Base-by-base conservation (phyloP, 2,329 filamentous ascomycete genomes). In the Eutypa lata region DNA sequence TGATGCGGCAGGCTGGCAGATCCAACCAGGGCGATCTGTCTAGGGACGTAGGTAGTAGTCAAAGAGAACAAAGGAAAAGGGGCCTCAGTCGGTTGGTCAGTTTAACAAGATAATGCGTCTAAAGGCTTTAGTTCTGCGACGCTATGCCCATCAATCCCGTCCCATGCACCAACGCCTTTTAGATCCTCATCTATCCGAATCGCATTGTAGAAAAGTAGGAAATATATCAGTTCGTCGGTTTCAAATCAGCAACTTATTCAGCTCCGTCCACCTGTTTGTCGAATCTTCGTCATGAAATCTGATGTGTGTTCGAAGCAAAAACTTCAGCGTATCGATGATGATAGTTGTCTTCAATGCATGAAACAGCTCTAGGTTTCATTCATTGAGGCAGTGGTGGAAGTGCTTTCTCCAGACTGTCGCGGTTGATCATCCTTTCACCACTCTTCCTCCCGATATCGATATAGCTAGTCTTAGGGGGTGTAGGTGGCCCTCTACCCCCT, bases 361-460 rank as follows among this genome's bases (percentile, higher is more conserved):
- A 31, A 62, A 26, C 22, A 33, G 47, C 13, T 6, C 13, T 16
- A 14, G 6, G 13, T 7, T 24, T 26, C 46, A 21, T 43, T 56
- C 54, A 64, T 42, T 54, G 53, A 7, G 83, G 83, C 44, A 87
- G 66, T 3, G 82, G 80, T 7, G 83, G 83, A 46, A 86, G 66
- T 11, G 76, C 76, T 69, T 87, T 87, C 59, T 86, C 80, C 43
- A 86, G 69, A 57, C 82, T 84, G 40, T 82, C 78, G 46, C 76
- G 76, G 66, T 80, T 81, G 53, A 82, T 61, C 55, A 68, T 66
- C 47, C 57, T 60, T 24, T 57, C 60, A 44, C 51, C 48, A 10
- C 61, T 58, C 16, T 61, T 67, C 21, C 64, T 65, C 8, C 57
- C 60, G 42, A 53, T 56, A 49, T 61, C 74, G 54, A 68, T 61